A percentile compares a stretch with the other conserved stretches of the same genome.
Conservation (phyloP, 441 rosid species). For the Pelargonium myrrhifolium region DNA sequence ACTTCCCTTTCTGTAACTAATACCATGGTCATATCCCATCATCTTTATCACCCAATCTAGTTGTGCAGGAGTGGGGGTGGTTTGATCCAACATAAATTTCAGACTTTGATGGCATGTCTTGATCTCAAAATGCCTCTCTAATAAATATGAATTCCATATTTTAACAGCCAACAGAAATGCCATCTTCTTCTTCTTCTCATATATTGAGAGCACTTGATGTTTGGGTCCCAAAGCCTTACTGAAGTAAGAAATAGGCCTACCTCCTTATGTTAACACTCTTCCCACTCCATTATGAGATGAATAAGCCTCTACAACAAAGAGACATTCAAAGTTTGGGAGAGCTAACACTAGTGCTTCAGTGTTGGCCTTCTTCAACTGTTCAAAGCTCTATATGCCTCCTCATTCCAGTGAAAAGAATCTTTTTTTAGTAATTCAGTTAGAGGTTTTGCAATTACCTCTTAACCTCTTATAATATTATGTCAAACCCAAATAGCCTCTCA, state of each 20-base stretch:
- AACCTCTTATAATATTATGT: not conserved
- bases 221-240: no score
- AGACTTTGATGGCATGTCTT: not conserved
- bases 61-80: not conserved
- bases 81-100: not conserved
- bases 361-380: not conserved
- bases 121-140: not conserved
- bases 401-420: not conserved
- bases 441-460: not conserved
- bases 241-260: no score
- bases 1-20: not conserved
- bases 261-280: no score
- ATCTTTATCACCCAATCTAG: not conserved
- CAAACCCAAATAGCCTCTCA: not conserved
- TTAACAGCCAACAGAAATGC: no score
- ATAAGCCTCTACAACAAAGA: no score
- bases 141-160: no score
- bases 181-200: no score
- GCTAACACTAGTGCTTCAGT: no score
- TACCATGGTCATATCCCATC: not conserved
- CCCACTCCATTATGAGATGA: no score
- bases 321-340: no score
- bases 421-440: not conserved
- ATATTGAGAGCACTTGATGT: no score
- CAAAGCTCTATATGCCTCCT: not conserved